Evolutionary conservation across 1,284 basidiomycete genomes (phyloP), one percentile per base, ranked within the genome.

Genomic region (Polyporus tsugae): DNA sequence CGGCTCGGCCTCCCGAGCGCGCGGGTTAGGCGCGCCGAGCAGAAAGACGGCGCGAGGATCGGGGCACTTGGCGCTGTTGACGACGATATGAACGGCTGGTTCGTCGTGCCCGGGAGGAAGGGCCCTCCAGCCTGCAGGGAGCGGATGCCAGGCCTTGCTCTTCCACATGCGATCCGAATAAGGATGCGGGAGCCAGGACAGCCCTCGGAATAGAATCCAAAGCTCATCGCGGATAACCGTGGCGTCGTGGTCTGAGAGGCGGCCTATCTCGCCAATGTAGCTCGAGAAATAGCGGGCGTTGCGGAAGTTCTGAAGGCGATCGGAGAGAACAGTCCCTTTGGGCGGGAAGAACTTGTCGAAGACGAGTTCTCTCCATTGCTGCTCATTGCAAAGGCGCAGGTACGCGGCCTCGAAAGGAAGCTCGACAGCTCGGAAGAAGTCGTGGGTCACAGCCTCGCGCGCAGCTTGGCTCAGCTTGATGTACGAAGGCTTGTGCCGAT

Each of bases 301-400:
- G 7, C n/a, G 46, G 11, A 49, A 49, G 46, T 49, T 49, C 46
- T 49, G 46, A 25, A n/a, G 7, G 25, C 25, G 6, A 25, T 49
- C 11, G 9, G 3, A 3, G 25, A 22, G 19, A 4, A 2, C 6
- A n/a, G n/a, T 13, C 22, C n/a, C 46, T 25, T 49, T 49, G 6
- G 46, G 46, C 13, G 41, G 41, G 46, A 49, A 49, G 46, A 49
- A 49, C 46, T 49, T 49, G 46, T 49, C 46, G 22, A 49, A 49
- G 22, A 49, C 46, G 46, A 49, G 46, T 2, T 22, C 7, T 49
- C 9, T n/a, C 55, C 55, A 57, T 19, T 57, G 29, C 17, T 2
- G 13, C 55, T 35, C 29, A 0, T 11, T 35, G 29, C n/a, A 29
- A 11, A 57, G 1, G 2, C 33, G 55, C 11, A 35, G 22, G 55